phyloP scores from a whole-genome alignment of 2,329 filamentous ascomycete species.

The Hypoxylon sp. region DNA sequence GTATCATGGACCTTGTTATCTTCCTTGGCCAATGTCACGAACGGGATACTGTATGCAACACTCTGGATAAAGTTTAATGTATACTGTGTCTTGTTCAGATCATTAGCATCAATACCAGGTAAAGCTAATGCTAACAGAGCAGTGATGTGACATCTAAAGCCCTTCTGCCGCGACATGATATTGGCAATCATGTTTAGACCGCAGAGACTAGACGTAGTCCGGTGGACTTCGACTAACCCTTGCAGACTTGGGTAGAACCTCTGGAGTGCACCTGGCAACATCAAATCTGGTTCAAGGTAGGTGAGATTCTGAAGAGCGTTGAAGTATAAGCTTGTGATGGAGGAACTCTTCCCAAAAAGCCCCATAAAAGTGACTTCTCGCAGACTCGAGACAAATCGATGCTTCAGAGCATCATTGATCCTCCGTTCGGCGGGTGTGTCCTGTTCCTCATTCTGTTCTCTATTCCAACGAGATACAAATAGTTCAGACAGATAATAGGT shows the following conservation, averaged over 20 bases:
- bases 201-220: constrained; percentile 93
- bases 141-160: constrained; percentile 96
- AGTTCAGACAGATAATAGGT: constrained; percentile 95
- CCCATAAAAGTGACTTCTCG: constrained; percentile 98
- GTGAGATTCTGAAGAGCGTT: constrained; percentile 90
- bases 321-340: constrained; percentile 91
- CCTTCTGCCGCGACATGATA: constrained; percentile 91
- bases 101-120: constrained; percentile 97
- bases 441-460: constrained; percentile 92
- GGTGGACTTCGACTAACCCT: constrained; percentile 95
- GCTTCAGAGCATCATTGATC: constrained; percentile 85
- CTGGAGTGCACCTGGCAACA: constrained; percentile 92
- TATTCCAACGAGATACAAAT: constrained; percentile 98
- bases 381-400: constrained; percentile 88
- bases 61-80: constrained; percentile 96
- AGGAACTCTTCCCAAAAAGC: constrained; percentile 94
- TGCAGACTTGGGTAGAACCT: constrained; percentile 98
- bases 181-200: constrained; percentile 93
- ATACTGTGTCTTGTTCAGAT: constrained; percentile 95
- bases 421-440: constrained; percentile 84
- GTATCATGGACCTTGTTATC: constrained; percentile 79
- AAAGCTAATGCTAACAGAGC: constrained; percentile 92
- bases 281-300: constrained; percentile 90
- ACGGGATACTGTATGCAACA: constrained; percentile 95
- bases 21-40: constrained; percentile 83